Evolutionary conservation across 1,139 yeast species (phyloP).

Genomic region (Geotrichum citri-aurantii): DNA sequence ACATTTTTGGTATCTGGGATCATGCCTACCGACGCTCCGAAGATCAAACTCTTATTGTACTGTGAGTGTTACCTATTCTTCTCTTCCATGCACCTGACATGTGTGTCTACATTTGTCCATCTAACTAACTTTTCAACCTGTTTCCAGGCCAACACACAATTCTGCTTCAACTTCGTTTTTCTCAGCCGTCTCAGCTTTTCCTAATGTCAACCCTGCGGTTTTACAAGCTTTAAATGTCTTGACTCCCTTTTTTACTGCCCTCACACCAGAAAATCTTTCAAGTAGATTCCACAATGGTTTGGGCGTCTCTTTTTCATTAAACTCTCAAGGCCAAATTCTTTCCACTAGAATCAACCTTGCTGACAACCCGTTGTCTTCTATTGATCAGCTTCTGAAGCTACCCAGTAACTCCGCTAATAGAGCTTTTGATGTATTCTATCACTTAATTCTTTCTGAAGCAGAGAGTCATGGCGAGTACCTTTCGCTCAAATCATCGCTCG

Average conservation of each 20-base stretch:
- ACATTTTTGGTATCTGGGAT: conserved; percentile 36
- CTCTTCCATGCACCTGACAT: not conserved
- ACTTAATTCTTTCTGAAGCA: conserved; percentile 35
- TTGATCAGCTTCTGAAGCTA: conserved; percentile 34
- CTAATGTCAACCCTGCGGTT: conserved; percentile 35
- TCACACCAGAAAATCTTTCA: conserved; percentile 36
- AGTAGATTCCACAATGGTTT: conserved; percentile 37
- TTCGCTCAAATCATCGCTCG: conserved; percentile 32
- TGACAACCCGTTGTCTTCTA: conserved; percentile 29
- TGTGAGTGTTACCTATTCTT: conserved; percentile 24
- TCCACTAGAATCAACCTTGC: conserved; percentile 34
- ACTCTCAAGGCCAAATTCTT: conserved; percentile 34
- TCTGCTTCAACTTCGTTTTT: conserved; percentile 25
- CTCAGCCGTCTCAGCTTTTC: conserved; percentile 33
- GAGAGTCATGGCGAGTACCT: conserved; percentile 31
- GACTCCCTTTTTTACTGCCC: conserved; percentile 38
- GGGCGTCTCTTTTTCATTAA: conserved; percentile 31
- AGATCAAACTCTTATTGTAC: conserved; percentile 38
- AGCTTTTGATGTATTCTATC: conserved; percentile 39
- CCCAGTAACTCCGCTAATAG: conserved; percentile 29
- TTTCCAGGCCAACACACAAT: conserved; percentile 21
- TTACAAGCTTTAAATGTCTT: conserved; percentile 36
- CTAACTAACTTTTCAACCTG: not conserved
- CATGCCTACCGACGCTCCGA: conserved; percentile 39
- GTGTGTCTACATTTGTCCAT: not conserved